These are phyloP conservation scores for Halenospora varia DNA, from an alignment of 495 filamentous ascomycete species.

Conservation along the genomic window DNA sequence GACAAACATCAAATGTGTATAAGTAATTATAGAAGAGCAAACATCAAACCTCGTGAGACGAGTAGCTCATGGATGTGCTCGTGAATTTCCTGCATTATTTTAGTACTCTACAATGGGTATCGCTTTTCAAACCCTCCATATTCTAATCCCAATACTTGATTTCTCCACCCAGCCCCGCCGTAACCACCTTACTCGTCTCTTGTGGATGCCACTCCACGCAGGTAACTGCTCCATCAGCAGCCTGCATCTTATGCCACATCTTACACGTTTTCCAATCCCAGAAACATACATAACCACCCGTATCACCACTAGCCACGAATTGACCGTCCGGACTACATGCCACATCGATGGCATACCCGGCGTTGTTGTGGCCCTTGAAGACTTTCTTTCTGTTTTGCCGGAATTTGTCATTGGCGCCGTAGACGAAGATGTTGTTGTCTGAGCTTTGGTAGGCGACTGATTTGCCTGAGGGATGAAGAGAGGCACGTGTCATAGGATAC, in stretches of 20 bases:
- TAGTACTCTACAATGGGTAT: not conserved
- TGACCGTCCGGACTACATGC: conserved; percentile 86
- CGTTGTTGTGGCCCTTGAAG: conserved; percentile 92
- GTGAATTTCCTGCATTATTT: no score
- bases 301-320: conserved; percentile 80
- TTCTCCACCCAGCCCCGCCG: conserved; percentile 80
- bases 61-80: no score
- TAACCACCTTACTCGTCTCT: conserved; percentile 90
- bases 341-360: conserved; percentile 89
- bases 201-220: conserved; percentile 90
- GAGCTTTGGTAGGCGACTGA: conserved; percentile 87
- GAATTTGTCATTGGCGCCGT: conserved; percentile 90
- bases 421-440: conserved; percentile 96
- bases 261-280: conserved; percentile 99
- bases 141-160: conserved; percentile 92
- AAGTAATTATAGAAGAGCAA: no score
- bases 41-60: no score
- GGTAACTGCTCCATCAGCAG: conserved; percentile 72
- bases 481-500: conserved; percentile 81
- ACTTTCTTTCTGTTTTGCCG: conserved; percentile 95
- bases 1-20: no score
- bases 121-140: not conserved
- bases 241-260: conserved; percentile 93
- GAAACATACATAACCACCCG: conserved; percentile 83
- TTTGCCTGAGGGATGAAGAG: conserved; percentile 82